These are phyloP conservation scores for Imleria badia DNA, from an alignment of 768 basidiomycete genomes.

Conservation along the genomic window DNA sequence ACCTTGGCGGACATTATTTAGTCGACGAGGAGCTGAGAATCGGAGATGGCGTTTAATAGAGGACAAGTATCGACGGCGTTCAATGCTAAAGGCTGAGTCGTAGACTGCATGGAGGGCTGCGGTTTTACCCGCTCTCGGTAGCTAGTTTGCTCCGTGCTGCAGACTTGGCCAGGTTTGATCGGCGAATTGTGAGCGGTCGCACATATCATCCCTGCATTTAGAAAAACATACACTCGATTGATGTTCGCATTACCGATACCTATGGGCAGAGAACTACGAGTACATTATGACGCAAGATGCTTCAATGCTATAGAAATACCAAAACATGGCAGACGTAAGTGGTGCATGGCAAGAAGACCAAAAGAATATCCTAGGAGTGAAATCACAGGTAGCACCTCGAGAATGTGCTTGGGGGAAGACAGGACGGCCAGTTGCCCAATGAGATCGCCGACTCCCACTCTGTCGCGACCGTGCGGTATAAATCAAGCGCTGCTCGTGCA, in stretches of 20 bases:
- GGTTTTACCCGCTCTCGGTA: neutral
- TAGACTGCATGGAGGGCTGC: neutral
- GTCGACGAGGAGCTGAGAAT: slow-evolving; percentile 31
- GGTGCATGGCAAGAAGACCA: slow-evolving; percentile 15
- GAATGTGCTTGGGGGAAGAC: slow-evolving; percentile 74
- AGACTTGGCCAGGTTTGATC: neutral
- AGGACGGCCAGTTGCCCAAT: slow-evolving; percentile 69
- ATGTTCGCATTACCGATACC: slow-evolving; percentile 19
- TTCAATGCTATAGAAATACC: slow-evolving; percentile 8
- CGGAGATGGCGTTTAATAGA: slow-evolving; percentile 27
- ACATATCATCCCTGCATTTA: neutral
- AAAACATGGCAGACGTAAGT: neutral
- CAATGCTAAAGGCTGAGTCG: neutral
- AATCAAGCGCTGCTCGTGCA: slow-evolving; percentile 56
- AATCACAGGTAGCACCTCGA: slow-evolving; percentile 71
- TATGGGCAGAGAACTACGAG: slow-evolving; percentile 14
- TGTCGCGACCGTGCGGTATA: slow-evolving; percentile 53
- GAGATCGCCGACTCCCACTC: slow-evolving; percentile 68
- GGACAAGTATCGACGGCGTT: slow-evolving; percentile 22
- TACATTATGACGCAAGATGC: slow-evolving; percentile 24
- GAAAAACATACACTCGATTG: slow-evolving; percentile 4
- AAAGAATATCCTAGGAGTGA: neutral
- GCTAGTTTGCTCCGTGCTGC: neutral
- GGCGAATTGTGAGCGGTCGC: neutral
- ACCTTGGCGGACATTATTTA: slow-evolving; percentile 25